Conservation (phyloP, 306 rosid species). For the Carpinus fangiana region DNA sequence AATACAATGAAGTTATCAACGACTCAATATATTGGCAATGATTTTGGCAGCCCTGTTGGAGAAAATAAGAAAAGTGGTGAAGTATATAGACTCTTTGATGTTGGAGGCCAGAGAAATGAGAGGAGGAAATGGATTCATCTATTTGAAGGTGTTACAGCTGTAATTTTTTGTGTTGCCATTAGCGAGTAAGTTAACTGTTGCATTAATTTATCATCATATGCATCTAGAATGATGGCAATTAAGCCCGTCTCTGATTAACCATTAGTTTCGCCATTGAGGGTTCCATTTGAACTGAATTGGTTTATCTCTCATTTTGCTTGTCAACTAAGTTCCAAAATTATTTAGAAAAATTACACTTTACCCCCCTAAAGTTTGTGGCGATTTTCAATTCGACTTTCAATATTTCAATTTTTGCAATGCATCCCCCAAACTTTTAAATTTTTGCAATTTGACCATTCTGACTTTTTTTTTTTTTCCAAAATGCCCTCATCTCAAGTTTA, state of each 20-base stretch:
- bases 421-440: no score
- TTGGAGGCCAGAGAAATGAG: slow-evolving; percentile 99
- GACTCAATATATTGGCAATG: slow-evolving; percentile 28
- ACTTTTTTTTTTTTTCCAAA: no score
- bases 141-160: slow-evolving; percentile 97
- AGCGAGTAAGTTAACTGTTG: slow-evolving; percentile 75
- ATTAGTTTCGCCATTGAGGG: background rate
- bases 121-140: slow-evolving; percentile 99
- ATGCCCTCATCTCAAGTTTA: no score
- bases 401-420: no score
- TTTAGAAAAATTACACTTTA: no score
- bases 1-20: slow-evolving; percentile 5
- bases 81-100: slow-evolving; percentile 95
- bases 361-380: no score
- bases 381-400: no score
- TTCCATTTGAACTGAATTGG: background rate
- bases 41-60: slow-evolving; percentile 88
- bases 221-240: slow-evolving; percentile 13
- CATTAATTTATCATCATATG: slow-evolving; percentile 20
- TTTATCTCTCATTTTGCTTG: background rate
- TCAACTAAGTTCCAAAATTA: background rate
- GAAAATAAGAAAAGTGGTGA: slow-evolving; percentile 97
- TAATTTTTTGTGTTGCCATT: slow-evolving; percentile 95
- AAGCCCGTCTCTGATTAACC: slow-evolving; percentile 19
- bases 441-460: no score